These are phyloP conservation scores for Articulospora tetracladia DNA, from an alignment of 495 filamentous ascomycete species.

Conservation along the genomic window DNA sequence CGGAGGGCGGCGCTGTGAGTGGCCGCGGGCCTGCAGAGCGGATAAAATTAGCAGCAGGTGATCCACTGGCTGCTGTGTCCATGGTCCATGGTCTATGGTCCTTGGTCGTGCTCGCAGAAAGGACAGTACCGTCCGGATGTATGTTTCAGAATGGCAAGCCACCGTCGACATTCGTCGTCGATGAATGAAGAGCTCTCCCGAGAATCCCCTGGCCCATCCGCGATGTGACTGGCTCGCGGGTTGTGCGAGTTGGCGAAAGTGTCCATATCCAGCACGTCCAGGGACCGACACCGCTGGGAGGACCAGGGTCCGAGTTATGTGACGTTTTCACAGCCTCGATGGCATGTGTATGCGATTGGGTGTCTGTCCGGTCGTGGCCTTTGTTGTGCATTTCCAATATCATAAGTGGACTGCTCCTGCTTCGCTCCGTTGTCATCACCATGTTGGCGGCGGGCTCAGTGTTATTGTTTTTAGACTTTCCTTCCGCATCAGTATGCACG, in stretches of 20 bases:
- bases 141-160: slow-evolving; percentile 9
- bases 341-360: not conserved
- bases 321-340: not conserved
- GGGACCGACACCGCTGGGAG: not conserved
- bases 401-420: not conserved
- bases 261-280: not conserved
- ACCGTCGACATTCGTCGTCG: slow-evolving; percentile 11
- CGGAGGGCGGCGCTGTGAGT: not conserved
- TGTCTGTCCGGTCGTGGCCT: not conserved
- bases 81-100: too few relatives aligned
- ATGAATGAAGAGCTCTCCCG: not conserved
- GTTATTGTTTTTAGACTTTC: not conserved
- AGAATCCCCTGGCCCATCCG: not conserved
- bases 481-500: not conserved
- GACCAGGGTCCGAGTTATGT: not conserved
- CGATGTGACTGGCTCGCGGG: not conserved
- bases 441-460: not conserved
- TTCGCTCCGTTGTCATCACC: not conserved
- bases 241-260: not conserved
- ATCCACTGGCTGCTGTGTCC: not conserved
- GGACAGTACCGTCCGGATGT: not conserved
- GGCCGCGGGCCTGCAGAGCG: not conserved
- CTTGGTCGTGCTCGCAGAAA: not conserved
- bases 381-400: not conserved
- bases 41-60: not conserved